Evolutionary conservation across 2,329 filamentous ascomycete species (phyloP).

Genomic region (Dactylellina leptospora): DNA sequence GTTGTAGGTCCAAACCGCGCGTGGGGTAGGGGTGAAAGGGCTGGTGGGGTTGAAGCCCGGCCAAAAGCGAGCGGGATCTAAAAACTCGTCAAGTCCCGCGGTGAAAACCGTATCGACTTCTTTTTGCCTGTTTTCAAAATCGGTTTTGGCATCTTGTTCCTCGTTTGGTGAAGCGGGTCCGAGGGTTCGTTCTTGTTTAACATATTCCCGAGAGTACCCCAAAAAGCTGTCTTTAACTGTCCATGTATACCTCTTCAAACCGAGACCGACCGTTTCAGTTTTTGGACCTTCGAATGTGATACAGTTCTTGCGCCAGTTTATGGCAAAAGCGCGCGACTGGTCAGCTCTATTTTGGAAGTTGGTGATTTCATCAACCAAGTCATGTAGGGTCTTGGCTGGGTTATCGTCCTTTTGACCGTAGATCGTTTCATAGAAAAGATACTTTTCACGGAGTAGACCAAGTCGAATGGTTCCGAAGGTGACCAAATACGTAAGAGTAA

Average conservation of each 20-base stretch:
- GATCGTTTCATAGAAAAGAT: conserved; percentile 5
- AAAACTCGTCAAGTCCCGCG: not conserved
- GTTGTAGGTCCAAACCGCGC: not conserved
- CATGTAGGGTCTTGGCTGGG: not conserved
- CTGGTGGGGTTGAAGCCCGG: not conserved
- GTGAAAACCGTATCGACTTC: not conserved
- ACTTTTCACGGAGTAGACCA: not conserved
- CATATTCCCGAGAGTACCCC: not conserved
- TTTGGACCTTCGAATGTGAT: not conserved
- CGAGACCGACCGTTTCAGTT: not conserved
- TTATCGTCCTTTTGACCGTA: not conserved
- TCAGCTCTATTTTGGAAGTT: not conserved
- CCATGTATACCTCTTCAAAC: not conserved
- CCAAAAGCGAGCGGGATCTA: conserved; percentile 3
- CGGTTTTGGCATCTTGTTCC: not conserved
- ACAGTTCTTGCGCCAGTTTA: not conserved
- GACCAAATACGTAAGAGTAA: not conserved
- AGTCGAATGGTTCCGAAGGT: not conserved
- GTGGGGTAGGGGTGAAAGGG: not conserved
- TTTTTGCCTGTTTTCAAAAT: not conserved
- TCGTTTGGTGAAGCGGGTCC: not conserved
- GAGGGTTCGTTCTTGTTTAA: not conserved
- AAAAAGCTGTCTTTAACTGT: not conserved
- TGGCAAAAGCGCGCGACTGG: not conserved
- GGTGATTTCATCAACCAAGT: not conserved